phyloP scores from a whole-genome alignment of 768 basidiomycete genomes.

The Collybia sordida region DNA sequence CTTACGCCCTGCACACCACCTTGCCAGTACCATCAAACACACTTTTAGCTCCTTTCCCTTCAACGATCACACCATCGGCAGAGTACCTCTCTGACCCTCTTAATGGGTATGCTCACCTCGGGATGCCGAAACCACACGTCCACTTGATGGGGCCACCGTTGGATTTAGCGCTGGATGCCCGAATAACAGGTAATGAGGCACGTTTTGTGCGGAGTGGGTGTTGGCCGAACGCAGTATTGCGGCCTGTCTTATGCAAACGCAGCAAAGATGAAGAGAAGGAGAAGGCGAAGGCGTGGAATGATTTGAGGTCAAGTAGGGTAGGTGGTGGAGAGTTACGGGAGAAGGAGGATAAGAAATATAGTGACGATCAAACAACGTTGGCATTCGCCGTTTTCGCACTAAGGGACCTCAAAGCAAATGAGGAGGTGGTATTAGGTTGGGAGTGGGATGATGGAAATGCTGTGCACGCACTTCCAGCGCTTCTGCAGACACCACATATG shows the following conservation, averaged over 20 bases:
- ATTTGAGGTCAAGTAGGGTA: background rate
- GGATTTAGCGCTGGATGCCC: constrained; percentile 75
- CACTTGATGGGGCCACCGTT: constrained; percentile 77
- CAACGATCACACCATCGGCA: constrained; percentile 63
- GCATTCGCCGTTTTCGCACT: constrained; percentile 82
- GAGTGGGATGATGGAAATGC: constrained; percentile 96
- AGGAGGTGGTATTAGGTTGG: constrained; percentile 91
- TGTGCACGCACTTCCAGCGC: constrained; percentile 73
- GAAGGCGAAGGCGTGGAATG: constrained; percentile 14
- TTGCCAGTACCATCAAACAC: constrained; percentile 50
- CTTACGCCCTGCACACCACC: constrained; percentile 68
- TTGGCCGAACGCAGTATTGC: constrained; percentile 63
- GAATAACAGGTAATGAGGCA: constrained; percentile 64
- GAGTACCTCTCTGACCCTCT: constrained; percentile 76
- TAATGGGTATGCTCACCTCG: constrained; percentile 83
- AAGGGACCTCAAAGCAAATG: constrained; percentile 69
- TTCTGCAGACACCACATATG: constrained; percentile 55
- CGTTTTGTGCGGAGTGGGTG: constrained; percentile 68
- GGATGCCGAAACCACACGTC: constrained; percentile 83
- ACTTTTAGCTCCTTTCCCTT: constrained; percentile 63
- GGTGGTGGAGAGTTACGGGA: constrained; percentile 2
- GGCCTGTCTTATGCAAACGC: constrained; percentile 45
- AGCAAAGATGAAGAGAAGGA: constrained; percentile 7
- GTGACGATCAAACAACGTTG: constrained; percentile 32
- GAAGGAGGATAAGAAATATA: constrained; percentile 4